Evolutionary conservation across 495 filamentous ascomycete genomes (phyloP).

Genomic region (Aspergillus bridgeri): DNA sequence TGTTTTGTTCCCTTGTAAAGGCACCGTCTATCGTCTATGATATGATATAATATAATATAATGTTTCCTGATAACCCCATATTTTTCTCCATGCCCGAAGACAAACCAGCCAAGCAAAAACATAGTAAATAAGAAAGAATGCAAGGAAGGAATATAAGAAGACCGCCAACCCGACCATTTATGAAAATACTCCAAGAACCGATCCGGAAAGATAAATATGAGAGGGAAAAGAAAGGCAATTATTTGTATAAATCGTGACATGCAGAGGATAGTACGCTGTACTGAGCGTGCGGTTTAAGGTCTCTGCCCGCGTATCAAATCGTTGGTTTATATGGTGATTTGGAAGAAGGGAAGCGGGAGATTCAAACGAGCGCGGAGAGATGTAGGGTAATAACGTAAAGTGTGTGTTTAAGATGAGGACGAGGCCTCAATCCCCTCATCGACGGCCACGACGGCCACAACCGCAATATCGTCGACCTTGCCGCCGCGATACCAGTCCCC

Average conservation of each 20-base stretch:
- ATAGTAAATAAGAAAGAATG: background rate
- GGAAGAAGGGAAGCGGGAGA: background rate
- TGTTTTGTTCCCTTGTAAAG: background rate
- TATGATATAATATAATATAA: background rate
- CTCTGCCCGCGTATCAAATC: background rate
- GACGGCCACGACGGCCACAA: conserved; percentile 69
- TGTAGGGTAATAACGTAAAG: too few relatives aligned
- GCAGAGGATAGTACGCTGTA: background rate
- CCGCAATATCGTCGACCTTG: conserved; percentile 89
- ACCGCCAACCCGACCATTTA: too few relatives aligned
- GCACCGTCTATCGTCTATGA: background rate
- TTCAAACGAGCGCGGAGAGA: background rate
- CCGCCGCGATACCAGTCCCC: conserved; percentile 80
- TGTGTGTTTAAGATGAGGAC: background rate
- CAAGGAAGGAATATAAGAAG: background rate
- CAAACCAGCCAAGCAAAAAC: too few relatives aligned
- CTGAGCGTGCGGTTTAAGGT: background rate
- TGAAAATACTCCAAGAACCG: background rate
- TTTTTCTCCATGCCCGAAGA: too few relatives aligned
- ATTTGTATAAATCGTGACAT: background rate
- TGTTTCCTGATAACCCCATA: too few relatives aligned
- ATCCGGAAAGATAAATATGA: background rate
- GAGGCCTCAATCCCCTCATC: conserved; percentile 22
- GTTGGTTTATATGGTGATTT: background rate
- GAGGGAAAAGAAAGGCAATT: background rate